Conservation (phyloP, 2,329 filamentous ascomycete species). For the Ophiocordyceps australis region DNA sequence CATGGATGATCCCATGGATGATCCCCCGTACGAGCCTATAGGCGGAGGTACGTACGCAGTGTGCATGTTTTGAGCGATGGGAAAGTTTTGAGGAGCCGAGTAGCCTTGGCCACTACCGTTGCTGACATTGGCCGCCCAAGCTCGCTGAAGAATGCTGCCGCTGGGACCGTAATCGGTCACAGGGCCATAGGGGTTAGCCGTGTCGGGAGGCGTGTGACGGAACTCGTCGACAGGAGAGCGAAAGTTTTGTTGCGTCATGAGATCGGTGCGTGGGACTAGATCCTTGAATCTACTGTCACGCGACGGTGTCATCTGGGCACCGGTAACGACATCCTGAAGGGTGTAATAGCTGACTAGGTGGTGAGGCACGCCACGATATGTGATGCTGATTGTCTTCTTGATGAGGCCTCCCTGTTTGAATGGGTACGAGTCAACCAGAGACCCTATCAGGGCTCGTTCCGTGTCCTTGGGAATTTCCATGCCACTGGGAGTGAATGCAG, state of each 20-base stretch:
- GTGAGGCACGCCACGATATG: conserved; percentile 55
- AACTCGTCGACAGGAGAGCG: conserved; percentile 45
- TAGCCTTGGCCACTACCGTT: too few species aligned
- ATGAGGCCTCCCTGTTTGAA: conserved; percentile 72
- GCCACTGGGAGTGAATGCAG: conserved; percentile 2
- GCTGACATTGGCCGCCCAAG: conserved; percentile 5
- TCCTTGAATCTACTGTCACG: conserved; percentile 19
- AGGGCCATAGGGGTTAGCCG: conserved; percentile 2
- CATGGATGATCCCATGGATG: too few species aligned
- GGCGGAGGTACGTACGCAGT: conserved; percentile 1
- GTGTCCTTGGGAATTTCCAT: conserved; percentile 8
- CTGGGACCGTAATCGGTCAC: conserved; percentile 2
- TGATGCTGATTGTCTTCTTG: conserved; percentile 85
- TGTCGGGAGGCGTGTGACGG: conserved; percentile 15
- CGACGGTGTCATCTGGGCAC: conserved; percentile 38
- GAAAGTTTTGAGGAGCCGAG: too few species aligned
- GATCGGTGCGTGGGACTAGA: conserved; percentile 35
- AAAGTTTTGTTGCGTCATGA: conserved; percentile 47
- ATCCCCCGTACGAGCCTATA: too few species aligned
- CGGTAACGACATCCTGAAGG: conserved; percentile 55
- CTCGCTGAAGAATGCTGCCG: conserved; percentile 7
- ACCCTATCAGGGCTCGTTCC: conserved; percentile 45
- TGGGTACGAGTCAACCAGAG: conserved; percentile 73
- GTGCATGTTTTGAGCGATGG: too few species aligned
- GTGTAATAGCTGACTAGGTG: conserved; percentile 84